Percentiles rank a stretch among this genome's conserved stretches.
phyloP scores from a whole-genome alignment of 2,329 filamentous ascomycete species.

The Exophiala bonariae region DNA sequence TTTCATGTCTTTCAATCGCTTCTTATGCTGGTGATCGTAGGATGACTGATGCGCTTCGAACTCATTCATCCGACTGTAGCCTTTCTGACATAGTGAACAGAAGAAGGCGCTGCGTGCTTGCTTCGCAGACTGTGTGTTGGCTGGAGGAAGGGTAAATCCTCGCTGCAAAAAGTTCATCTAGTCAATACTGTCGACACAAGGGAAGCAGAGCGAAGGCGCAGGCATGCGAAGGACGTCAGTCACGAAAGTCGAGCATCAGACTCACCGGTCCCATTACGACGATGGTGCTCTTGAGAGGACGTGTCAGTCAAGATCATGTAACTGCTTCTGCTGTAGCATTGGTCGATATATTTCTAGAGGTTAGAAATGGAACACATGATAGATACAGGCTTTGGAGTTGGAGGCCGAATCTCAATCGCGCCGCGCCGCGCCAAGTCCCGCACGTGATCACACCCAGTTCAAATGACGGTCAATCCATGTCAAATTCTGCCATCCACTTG shows the following conservation, averaged over 20 bases:
- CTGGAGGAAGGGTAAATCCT: conserved; percentile 44
- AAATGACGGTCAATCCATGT: too few species aligned
- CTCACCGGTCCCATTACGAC: too few species aligned
- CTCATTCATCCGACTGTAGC: conserved; percentile 92
- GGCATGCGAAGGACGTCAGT: neutral
- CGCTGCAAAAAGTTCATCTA: conserved; percentile 16
- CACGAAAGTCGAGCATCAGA: neutral
- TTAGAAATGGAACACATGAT: too few species aligned
- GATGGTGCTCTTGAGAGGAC: too few species aligned
- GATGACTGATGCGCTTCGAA: conserved; percentile 92
- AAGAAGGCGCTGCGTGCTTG: conserved; percentile 79
- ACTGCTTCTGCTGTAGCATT: too few species aligned
- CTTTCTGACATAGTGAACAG: conserved; percentile 86
- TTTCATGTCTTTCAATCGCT: conserved; percentile 54
- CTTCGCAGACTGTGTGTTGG: conserved; percentile 63
- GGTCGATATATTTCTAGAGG: too few species aligned
- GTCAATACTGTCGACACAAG: conserved; percentile 19
- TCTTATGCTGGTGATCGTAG: conserved; percentile 94
- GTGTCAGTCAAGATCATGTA: too few species aligned
- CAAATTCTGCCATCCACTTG: too few species aligned
- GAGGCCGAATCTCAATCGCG: too few species aligned
- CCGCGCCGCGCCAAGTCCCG: too few species aligned
- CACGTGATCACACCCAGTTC: too few species aligned
- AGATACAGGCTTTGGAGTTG: too few species aligned
- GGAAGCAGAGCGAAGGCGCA: neutral